phyloP scores from a whole-genome alignment of 2,329 filamentous ascomycete species.

The Malbranchea zuffiana region DNA sequence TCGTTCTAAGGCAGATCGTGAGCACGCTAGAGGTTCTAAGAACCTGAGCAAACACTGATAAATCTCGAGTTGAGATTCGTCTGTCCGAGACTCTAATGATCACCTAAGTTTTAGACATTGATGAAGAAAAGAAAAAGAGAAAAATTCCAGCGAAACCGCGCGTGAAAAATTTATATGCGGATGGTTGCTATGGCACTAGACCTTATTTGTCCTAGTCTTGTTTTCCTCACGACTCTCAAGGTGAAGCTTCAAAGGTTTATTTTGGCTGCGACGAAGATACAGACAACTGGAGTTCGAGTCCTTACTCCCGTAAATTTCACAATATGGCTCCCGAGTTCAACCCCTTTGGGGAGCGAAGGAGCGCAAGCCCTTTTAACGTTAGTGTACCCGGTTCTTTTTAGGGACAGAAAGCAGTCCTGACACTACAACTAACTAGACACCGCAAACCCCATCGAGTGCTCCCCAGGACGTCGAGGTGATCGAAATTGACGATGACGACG shows the following conservation, averaged over 20 bases:
- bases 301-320: too few relatives aligned
- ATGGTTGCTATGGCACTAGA: slow-evolving; percentile 20
- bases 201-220: slow-evolving; percentile 22
- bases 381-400: too few relatives aligned
- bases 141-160: slow-evolving; percentile 21
- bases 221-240: slow-evolving; percentile 8
- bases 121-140: slow-evolving; percentile 41
- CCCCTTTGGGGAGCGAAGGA: too few relatives aligned
- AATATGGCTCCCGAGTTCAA: too few relatives aligned
- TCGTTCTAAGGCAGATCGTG: slow-evolving; percentile 88
- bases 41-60: slow-evolving; percentile 88
- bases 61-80: slow-evolving; percentile 37
- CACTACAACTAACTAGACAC: too few relatives aligned
- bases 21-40: slow-evolving; percentile 82
- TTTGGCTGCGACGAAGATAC: too few relatives aligned
- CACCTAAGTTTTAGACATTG: slow-evolving; percentile 58
- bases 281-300: too few relatives aligned
- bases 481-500: slow-evolving; percentile 28
- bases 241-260: too few relatives aligned
- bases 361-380: too few relatives aligned
- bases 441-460: slow-evolving; percentile 3
- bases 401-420: too few relatives aligned
- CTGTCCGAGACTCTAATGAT: slow-evolving; percentile 99
- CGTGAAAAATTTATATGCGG: slow-evolving; percentile 19
- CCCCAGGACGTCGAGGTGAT: slow-evolving; percentile 28